Base-by-base conservation (phyloP, 495 filamentous ascomycete species). In the Chaetomium fimeti region DNA sequence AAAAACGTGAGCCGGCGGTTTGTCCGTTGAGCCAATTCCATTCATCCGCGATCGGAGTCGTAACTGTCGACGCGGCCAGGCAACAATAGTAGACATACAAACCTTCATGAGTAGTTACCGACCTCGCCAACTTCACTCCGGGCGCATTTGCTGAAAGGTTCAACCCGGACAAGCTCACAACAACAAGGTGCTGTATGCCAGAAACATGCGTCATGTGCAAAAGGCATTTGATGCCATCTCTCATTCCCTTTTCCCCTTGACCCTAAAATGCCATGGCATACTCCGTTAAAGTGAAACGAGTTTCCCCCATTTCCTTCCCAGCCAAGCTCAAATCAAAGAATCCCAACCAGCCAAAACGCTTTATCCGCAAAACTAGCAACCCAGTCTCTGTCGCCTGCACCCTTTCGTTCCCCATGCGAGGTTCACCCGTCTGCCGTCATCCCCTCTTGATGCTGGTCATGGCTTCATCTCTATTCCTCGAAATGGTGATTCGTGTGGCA, bases 211-310 rank as follows among this genome's bases (percentile, higher is more conserved):
- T 55, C 49, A 47, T 38, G 22, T 45, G 49, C 57, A 60, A 53
- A 53, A 22, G 62, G 40, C 57, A 60, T 55, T 42, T 56, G 48
- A 60, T 62, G 58, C 64, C 52, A 24, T 62, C 53, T 66, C 58
- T 66, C 58, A 62, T 66, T 66, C 64, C 60, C 38, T 63, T 67
- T 66, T 59, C 57, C 65, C 60, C 55, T 38, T 58, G 70, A 69
- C 70, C 70, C 68, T 72, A 68, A 64, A 70, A 67, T 67, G 59
- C 58, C 60, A 64, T 42, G 66, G 57, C 45, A 60, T 59, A 60
- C 63, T 65, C 63, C 63, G 63, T 65, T 65, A 60, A 65, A 38
- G 55, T 60, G 49, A 65, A 56, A 53, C 47, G 56, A 60, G 55
- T 54, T 47, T 40, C 47, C 61, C 45, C 63, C 55, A 25, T 48